Evolutionary conservation across 2,329 filamentous ascomycete genomes (phyloP), one percentile per base, ranked within the genome.

Genomic region (Magnaporthales sp.): DNA sequence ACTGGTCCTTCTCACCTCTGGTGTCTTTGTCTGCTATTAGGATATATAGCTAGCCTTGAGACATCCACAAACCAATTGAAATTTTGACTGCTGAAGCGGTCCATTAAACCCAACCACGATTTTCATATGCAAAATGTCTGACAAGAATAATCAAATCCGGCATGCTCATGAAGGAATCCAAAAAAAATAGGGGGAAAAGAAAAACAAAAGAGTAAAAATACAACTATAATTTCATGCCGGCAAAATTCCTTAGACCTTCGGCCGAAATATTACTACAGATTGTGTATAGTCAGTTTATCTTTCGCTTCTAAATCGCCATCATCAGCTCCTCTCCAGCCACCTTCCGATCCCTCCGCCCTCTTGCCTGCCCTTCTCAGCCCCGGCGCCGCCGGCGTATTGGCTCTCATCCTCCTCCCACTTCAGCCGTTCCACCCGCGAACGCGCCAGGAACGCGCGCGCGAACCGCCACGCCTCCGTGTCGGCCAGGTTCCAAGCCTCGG

Each of bases 401-500:
- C 82, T 82, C 78, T 92, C 89, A 68, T 90, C 85, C 68, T 88
- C 84, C 74, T 91, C 89, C 89, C 90, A 93, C 72, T 84, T 80
- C 70, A 80, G 75, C 67, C 89, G 80, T 80, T 92, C 90, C 62
- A 89, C 80, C 29, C 81, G 78, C 58, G 84, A 79, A 51, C 90
- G 79, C 22, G 89, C 89, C 64, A 87, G 78, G 69, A 85, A 92
- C 0, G 91, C 90, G 51, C 88, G 80, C 5, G 88, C 83, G 73
- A 93, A 93, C 72, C 85, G 86, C 91, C 91, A 94, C 1, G 87
- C 87, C 76, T 94, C 91, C 1, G 88, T 89, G 72, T 94, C 91
- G 0, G 87, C 89, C 70, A 92, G 74, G 73, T 86, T 88, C 86
- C 86, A 89, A 11, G 85, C 84, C 74, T 89, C 86, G n/a, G 87